These are phyloP conservation scores for Plasmodium sp. DNA, from an alignment of 169 alveolate genomes.

Conservation along the genomic window DNA sequence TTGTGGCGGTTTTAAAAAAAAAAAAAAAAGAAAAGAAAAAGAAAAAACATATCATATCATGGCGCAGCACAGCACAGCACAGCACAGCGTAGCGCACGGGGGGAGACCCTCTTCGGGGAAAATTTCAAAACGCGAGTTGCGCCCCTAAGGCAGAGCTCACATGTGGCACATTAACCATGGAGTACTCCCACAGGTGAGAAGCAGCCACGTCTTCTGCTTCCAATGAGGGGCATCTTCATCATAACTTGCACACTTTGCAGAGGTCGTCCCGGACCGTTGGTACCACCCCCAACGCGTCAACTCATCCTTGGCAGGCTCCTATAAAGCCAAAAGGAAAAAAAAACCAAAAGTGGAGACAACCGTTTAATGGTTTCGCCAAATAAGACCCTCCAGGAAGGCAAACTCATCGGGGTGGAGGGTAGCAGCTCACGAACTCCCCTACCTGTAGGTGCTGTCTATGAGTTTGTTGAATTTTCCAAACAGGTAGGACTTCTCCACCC, in stretches of 20 bases:
- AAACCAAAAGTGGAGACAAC: background rate
- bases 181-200: background rate
- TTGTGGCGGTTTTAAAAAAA: background rate
- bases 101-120: background rate
- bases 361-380: background rate
- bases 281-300: background rate
- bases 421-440: background rate
- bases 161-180: background rate
- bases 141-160: background rate
- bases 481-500: conserved; percentile 88
- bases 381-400: background rate
- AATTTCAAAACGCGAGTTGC: background rate
- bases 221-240: background rate
- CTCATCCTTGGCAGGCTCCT: conserved; percentile 76
- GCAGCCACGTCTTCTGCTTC: background rate
- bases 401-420: background rate
- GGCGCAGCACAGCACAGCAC: background rate
- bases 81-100: background rate
- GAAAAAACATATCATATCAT: background rate
- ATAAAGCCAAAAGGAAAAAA: background rate
- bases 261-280: background rate
- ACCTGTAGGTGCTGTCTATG: conserved; percentile 75
- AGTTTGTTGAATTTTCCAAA: conserved; percentile 85
- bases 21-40: background rate
- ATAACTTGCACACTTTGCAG: background rate